Evolutionary conservation across 805 yeast species (phyloP), one percentile per base, ranked within the genome.

Genomic region (Ogataea corticis): DNA sequence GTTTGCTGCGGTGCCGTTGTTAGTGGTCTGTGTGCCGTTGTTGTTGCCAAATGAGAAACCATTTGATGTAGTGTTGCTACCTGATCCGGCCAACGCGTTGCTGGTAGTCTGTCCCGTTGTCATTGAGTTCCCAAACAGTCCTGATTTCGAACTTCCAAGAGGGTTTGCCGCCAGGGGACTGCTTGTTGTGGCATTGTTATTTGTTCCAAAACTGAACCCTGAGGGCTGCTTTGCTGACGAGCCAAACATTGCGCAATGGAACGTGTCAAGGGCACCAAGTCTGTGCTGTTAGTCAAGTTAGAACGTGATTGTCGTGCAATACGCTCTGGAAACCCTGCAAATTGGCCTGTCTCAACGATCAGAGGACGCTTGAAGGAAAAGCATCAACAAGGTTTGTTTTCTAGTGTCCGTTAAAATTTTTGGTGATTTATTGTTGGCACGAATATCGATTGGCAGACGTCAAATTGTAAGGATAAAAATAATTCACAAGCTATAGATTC

Each of bases 91-190:
- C 19, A 52, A 39, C 16, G 54, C 54, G 44, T 39, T 55, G 27
- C 44, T 27, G 3, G 56, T 53, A 6, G 55, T 51, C 40, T 44
- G 53, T 10, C 56, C 57, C 4, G 56, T 49, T n/a, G 60, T 50
- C 28, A 48, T 56, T 7, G 62, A 48, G 41, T 59, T 60, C 2
- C 65, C 65, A 52, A 61, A 60, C 11, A 60, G 41, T 13, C 44
- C 45, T 2, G 57, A 44, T n/a, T 49, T 51, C 28, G 44, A 11
- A 4, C 42, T 33, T 7, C 44, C 42, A n/a, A 45, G 38, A 13
- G 49, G 17, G 10, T 19, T 30, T 18, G 36, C 42, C 9, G 44
- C 41, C 10, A 33, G 31, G 2, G 51, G 36, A 19, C 23, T 37
- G 18, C 39, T 4, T 11, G 33, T 37, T 27, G 23, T 42, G 33